phyloP scores from a whole-genome alignment of 2,329 filamentous ascomycete species.

The Grosmannia clavigera region DNA sequence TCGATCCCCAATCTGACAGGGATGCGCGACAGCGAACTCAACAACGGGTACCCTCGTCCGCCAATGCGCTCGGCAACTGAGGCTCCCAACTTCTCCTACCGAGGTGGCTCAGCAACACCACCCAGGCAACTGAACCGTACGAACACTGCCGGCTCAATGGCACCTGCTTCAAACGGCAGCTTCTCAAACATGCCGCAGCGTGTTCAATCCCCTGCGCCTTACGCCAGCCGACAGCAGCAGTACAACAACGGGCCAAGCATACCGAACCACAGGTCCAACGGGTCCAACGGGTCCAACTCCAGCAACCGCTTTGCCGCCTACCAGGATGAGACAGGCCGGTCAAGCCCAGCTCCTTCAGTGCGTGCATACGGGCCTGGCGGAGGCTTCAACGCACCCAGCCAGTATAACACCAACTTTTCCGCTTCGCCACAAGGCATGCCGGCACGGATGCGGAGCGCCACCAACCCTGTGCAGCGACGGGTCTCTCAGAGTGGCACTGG shows the following conservation, averaged over 20 bases:
- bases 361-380: constrained; percentile 11
- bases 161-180: neutral
- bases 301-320: constrained; percentile 6
- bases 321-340: constrained; percentile 11
- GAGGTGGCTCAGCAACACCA: constrained; percentile 5
- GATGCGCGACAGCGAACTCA: neutral
- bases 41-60: neutral
- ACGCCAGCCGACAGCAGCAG: neutral
- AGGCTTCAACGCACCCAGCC: neutral
- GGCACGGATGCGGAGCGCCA: constrained; percentile 17
- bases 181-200: constrained; percentile 10
- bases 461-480: constrained; percentile 15
- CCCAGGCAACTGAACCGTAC: constrained; percentile 12
- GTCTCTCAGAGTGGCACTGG: neutral
- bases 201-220: constrained; percentile 1
- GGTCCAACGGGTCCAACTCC: constrained; percentile 3
- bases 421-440: constrained; percentile 3
- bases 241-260: neutral
- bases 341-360: constrained; percentile 20
- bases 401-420: neutral
- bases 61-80: constrained; percentile 14
- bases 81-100: constrained; percentile 16
- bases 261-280: neutral
- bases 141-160: constrained; percentile 13
- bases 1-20: constrained; percentile 9